Evolutionary conservation across 768 basidiomycete species (phyloP), one percentile per base, ranked within the genome.

Genomic region (Phlegmacium glaucopus): DNA sequence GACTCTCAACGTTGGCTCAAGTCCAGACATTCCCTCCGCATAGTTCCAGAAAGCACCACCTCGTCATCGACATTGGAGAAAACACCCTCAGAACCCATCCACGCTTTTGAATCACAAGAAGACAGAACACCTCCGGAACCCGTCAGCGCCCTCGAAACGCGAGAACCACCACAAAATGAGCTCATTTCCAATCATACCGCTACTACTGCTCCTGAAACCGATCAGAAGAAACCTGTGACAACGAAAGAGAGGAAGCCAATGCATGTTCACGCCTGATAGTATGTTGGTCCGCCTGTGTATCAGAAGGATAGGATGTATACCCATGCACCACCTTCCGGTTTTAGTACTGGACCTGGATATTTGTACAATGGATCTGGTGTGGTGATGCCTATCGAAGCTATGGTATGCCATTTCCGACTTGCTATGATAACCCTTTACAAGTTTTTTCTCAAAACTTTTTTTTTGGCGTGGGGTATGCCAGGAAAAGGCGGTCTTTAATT

Each of bases 341-440:
- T 99, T 27, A 88, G 85, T 60, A 96, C 93, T 11, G 96, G 96
- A 13, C 70, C 98, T 4, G 96, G 96, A 3, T 98, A 98, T 65
- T 72, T 95, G 18, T 95, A 95, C 1, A 98, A 98, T 64, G 96
- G 96, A 1, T 89, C 87, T 11, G 96, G 96, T 18, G 88, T 92
- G 4, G 90, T 97, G 36, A 95, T 99, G 93, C 94, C 94, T 15
- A 83, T 99, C 25, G 96, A 99, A 70, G 92, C 89, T 34, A 87
- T 87, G 58, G 94, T 94, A 50, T 58, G 83, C n/a, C n/a, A n/a
- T n/a, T n/a, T n/a, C n/a, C n/a, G n/a, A n/a, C n/a, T 22, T 6
- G 25, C 6, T 13, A 6, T 40, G 34, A 11, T 28, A 26, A 53
- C 37, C 4, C n/a, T n/a, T n/a, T n/a, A n/a, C n/a, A n/a, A 11